phyloP scores from a whole-genome alignment of 768 basidiomycete species.

The Chalciporus piperatus region DNA sequence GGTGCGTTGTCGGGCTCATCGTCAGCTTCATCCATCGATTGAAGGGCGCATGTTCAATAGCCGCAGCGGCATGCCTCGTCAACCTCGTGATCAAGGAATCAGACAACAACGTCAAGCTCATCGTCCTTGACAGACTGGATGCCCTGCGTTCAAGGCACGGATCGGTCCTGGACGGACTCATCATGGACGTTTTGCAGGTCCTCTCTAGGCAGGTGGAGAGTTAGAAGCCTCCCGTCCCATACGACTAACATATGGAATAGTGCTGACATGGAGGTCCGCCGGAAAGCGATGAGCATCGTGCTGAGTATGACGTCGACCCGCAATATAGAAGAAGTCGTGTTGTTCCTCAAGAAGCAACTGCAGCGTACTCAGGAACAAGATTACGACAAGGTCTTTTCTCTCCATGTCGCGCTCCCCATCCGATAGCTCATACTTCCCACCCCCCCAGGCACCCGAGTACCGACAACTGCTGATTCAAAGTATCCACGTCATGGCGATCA shows the following conservation, averaged over 20 bases:
- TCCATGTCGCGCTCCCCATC: not conserved
- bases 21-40: not conserved
- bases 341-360: slow-evolving; percentile 98
- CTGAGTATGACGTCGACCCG: slow-evolving; percentile 90
- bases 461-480: slow-evolving; percentile 95
- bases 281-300: slow-evolving; percentile 87
- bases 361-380: slow-evolving; percentile 88
- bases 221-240: not conserved
- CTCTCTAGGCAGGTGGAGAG: slow-evolving; percentile 59
- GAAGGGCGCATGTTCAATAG: slow-evolving; percentile 38
- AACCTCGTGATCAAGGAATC: slow-evolving; percentile 91
- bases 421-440: not conserved
- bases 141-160: slow-evolving; percentile 80
- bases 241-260: slow-evolving; percentile 34
- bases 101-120: slow-evolving; percentile 98
- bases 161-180: slow-evolving; percentile 82
- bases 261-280: slow-evolving; percentile 93
- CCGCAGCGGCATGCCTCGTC: slow-evolving; percentile 86
- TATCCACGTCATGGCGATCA: slow-evolving; percentile 94
- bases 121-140: slow-evolving; percentile 91
- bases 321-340: slow-evolving; percentile 94
- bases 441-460: slow-evolving; percentile 80
- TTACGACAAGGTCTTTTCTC: slow-evolving; percentile 73
- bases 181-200: slow-evolving; percentile 94
- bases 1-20: slow-evolving; percentile 41